These are phyloP conservation scores for Fimicolochytrium jonesii DNA, from an alignment of 192 early-diverging fungal species.

Conservation along the genomic window DNA sequence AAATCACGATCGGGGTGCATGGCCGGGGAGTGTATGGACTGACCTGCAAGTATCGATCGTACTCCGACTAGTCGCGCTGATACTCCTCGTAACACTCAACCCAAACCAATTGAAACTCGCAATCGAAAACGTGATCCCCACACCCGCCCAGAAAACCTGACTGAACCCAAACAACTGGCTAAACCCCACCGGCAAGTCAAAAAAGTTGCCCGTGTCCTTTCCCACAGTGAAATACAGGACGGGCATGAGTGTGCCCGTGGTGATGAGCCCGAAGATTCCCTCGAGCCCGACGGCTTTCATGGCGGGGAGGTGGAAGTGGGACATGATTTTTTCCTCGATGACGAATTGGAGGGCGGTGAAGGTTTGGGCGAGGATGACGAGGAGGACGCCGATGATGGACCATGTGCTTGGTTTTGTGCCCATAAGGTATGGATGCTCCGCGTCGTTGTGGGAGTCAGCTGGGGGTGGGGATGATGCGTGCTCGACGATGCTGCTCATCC, in stretches of 20 bases:
- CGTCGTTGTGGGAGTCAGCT: not conserved
- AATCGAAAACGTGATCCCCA: slow-evolving; percentile 85
- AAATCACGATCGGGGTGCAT: slow-evolving; percentile 3
- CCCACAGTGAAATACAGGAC: slow-evolving; percentile 72
- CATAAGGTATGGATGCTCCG: not conserved
- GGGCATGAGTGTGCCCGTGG: slow-evolving; percentile 65
- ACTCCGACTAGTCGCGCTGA: slow-evolving; percentile 85
- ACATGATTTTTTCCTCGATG: slow-evolving; percentile 90
- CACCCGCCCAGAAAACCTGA: slow-evolving; percentile 38
- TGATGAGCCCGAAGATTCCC: slow-evolving; percentile 82
- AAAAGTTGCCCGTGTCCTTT: slow-evolving; percentile 67
- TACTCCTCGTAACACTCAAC: slow-evolving; percentile 77
- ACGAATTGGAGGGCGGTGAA: slow-evolving; percentile 96
- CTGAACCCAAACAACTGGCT: slow-evolving; percentile 53
- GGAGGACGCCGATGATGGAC: slow-evolving; percentile 71
- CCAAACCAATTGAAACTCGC: slow-evolving; percentile 98
- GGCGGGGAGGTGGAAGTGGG: slow-evolving; percentile 71
- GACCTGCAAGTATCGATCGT: slow-evolving; percentile 93
- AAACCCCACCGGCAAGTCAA: slow-evolving; percentile 75
- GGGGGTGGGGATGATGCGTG: not conserved
- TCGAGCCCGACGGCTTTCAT: slow-evolving; percentile 91
- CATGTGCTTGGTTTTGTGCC: too few species aligned
- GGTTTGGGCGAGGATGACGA: slow-evolving; percentile 87
- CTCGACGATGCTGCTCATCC: slow-evolving; percentile 34
- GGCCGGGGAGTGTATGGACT: not conserved